phyloP scores from a whole-genome alignment of 164 flowering plant genomes.

The Houttuynia cordata region DNA sequence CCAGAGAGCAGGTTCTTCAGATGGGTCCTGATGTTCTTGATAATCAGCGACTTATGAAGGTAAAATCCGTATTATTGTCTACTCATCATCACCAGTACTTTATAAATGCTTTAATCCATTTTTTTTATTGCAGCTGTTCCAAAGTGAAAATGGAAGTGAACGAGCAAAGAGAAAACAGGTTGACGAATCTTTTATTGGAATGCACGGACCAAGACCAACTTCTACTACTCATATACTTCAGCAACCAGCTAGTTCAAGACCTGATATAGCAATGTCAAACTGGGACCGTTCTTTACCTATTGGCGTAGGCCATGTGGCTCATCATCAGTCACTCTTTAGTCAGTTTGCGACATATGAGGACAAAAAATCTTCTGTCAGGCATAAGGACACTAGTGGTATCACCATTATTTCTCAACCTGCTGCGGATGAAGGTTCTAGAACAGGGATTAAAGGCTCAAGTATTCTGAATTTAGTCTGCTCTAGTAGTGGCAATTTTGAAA shows the following conservation, averaged over 20 bases:
- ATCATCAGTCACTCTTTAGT: constrained; percentile 30
- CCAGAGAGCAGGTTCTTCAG: constrained; percentile 40
- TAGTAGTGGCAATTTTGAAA: constrained; percentile 17
- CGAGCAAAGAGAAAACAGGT: constrained; percentile 35
- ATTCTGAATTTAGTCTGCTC: constrained; percentile 39
- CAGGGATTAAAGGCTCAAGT: constrained; percentile 85
- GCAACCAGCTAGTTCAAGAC: constrained; percentile 27
- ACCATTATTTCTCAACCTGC: constrained; percentile 57
- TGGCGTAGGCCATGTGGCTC: constrained; percentile 28
- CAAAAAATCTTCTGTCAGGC: constrained; percentile 35
- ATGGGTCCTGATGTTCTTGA: constrained; percentile 41
- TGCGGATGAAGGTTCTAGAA: constrained; percentile 97
- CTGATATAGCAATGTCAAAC: constrained; percentile 35
- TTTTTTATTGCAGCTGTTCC: constrained; percentile 48
- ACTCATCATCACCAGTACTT: background rate
- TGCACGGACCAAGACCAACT: constrained; percentile 39
- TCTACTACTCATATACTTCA: constrained; percentile 36
- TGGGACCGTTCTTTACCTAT: constrained; percentile 40
- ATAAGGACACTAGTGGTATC: constrained; percentile 40
- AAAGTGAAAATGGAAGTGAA: constrained; percentile 44
- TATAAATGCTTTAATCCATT: background rate
- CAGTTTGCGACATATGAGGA: constrained; percentile 39
- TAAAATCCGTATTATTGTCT: constrained; percentile 10
- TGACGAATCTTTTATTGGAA: constrained; percentile 34
- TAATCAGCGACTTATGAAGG: constrained; percentile 61